Evolutionary conservation across 2,329 filamentous ascomycete genomes (phyloP).

Genomic region (Xylaria sp.): DNA sequence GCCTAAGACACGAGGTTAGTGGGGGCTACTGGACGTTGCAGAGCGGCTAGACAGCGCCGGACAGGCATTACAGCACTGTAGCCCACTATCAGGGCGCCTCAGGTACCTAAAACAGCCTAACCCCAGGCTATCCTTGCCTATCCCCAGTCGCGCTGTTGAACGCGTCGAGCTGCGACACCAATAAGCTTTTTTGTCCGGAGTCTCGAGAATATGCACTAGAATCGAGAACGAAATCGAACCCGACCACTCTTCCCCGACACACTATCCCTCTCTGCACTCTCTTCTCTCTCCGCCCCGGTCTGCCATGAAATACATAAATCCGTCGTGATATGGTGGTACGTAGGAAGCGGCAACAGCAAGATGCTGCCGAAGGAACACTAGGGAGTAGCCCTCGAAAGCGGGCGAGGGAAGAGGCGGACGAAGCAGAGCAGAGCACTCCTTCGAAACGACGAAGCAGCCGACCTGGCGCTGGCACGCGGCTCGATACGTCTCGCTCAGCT

Average conservation of each 20-base stretch:
- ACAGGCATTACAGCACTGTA: too few relatives aligned
- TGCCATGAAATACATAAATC: background rate
- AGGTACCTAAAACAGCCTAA: too few relatives aligned
- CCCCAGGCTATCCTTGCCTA: too few relatives aligned
- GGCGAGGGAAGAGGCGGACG: slow-evolving; percentile 26
- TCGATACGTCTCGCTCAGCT: slow-evolving; percentile 25
- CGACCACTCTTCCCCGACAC: background rate
- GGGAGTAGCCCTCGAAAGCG: slow-evolving; percentile 34
- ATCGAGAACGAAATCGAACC: background rate
- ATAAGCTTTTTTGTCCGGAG: background rate
- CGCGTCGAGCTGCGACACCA: slow-evolving; percentile 1
- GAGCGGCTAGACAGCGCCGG: too few relatives aligned
- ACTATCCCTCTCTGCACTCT: background rate
- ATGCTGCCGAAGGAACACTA: slow-evolving; percentile 19
- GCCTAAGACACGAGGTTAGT: too few relatives aligned
- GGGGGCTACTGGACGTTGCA: background rate
- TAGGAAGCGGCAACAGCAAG: slow-evolving; percentile 30
- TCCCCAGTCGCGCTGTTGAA: slow-evolving; percentile 9
- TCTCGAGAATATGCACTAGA: too few relatives aligned
- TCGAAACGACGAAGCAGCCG: slow-evolving; percentile 29
- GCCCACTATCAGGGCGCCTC: background rate
- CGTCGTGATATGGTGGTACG: slow-evolving; percentile 34
- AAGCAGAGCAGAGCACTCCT: slow-evolving; percentile 25
- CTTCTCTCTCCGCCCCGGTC: background rate
- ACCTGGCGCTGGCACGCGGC: background rate